Conservation (phyloP, 2,329 filamentous ascomycete genomes). For the Hypoxylon sp. region DNA sequence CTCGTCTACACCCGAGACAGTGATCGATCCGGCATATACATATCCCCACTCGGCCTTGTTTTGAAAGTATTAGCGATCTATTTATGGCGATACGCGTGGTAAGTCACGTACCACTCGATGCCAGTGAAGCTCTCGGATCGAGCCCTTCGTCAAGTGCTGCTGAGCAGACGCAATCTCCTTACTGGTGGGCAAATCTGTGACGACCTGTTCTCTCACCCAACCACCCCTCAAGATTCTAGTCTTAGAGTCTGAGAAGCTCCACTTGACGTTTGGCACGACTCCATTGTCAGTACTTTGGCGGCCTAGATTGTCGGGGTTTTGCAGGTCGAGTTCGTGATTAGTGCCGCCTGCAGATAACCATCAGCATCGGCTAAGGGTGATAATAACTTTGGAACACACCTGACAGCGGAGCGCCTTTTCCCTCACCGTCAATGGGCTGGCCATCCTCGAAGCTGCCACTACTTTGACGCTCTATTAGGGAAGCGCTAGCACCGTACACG, state of each 20-base stretch:
- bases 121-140: conserved; percentile 75
- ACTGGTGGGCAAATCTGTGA: conserved; percentile 73
- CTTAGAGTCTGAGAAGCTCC: conserved; percentile 77
- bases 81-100: not conserved
- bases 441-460: conserved; percentile 60
- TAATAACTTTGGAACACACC: conserved; percentile 55
- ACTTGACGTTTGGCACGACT: conserved; percentile 74
- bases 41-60: conserved; percentile 74
- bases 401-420: conserved; percentile 68
- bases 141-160: conserved; percentile 74
- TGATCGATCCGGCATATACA: conserved; percentile 66
- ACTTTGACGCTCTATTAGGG: conserved; percentile 44
- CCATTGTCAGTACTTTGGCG: conserved; percentile 72
- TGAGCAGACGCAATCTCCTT: conserved; percentile 76
- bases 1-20: conserved; percentile 72
- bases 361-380: conserved; percentile 12
- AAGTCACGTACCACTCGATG: conserved; percentile 67
- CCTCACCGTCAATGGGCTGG: conserved; percentile 66
- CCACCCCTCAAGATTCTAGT: conserved; percentile 71
- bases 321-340: conserved; percentile 69
- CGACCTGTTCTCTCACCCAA: conserved; percentile 74
- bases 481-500: conserved; percentile 35
- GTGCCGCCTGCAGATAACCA: conserved; percentile 66
- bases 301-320: conserved; percentile 73
- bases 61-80: conserved; percentile 17